Evolutionary conservation across 805 yeast genomes (phyloP).

Genomic region (Yarrowia porcina): DNA sequence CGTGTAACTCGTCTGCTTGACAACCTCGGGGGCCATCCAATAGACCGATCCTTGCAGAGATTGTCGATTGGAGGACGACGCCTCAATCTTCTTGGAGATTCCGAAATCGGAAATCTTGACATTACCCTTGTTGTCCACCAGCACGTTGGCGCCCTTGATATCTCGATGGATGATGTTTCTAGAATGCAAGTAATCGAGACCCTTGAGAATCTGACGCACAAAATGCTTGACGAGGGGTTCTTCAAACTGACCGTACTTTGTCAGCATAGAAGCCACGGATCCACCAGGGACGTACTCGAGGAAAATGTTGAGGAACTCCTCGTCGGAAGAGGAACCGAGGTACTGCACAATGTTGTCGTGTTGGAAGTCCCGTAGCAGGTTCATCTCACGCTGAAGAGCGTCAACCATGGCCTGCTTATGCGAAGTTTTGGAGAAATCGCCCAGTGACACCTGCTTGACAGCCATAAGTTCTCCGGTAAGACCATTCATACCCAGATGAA

Average conservation of each 20-base stretch:
- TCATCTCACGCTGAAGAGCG: constrained; percentile 76
- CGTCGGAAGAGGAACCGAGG: constrained; percentile 80
- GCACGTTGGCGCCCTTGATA: constrained; percentile 83
- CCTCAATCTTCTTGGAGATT: constrained; percentile 65
- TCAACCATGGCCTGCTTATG: constrained; percentile 58
- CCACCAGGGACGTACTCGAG: constrained; percentile 73
- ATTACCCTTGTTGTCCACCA: constrained; percentile 74
- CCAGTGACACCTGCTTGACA: constrained; percentile 84
- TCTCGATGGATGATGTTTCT: constrained; percentile 80
- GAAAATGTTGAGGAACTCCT: constrained; percentile 71
- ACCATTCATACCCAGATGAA: constrained; percentile 87
- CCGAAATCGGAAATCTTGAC: constrained; percentile 88
- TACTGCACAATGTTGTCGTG: constrained; percentile 93
- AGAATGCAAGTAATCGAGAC: constrained; percentile 69
- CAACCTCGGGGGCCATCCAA: constrained; percentile 99
- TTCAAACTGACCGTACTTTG: constrained; percentile 74
- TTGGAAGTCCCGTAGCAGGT: constrained; percentile 67
- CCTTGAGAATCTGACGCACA: constrained; percentile 70
- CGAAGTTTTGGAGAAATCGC: constrained; percentile 41
- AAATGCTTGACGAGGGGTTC: constrained; percentile 72
- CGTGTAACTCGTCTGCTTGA: constrained; percentile 86
- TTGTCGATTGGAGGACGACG: constrained; percentile 55
- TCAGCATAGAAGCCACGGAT: constrained; percentile 64
- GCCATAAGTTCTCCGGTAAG: constrained; percentile 95
- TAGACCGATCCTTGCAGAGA: constrained; percentile 92